Base-by-base conservation (phyloP, 306 rosid genomes). In the Notholithocarpus densiflorus region DNA sequence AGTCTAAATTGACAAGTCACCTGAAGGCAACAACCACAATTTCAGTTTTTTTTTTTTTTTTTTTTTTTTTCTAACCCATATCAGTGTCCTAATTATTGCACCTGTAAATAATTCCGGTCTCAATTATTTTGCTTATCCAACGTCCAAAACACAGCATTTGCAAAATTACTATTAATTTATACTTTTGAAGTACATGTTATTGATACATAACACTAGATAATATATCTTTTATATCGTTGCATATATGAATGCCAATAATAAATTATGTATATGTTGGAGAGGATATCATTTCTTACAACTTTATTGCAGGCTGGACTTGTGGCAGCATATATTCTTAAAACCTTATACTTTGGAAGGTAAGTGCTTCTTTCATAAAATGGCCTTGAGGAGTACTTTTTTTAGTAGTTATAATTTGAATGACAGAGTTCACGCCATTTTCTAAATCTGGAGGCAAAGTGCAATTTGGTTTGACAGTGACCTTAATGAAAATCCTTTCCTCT, bases 321-420 rank as follows among this genome's bases (percentile, higher is more conserved):
- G 54, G 90, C 98, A 31, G 89, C 98, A 77, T 89, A 79, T 85
- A 75, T 88, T 84, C 88, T 95, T 29, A 95, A 90, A 84, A 79
- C 89, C 74, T 87, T 89, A 71, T 72, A 85, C 87, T 86, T 92
- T 53, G 95, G 92, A 75, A 92, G 93, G 98, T 83, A 82, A 83
- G 87, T 68, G 45, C 24, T 40, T 12, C 5, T 78, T 68, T 48
- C 18, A 56, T 18, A 19, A 71, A 71, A n/a, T 27, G 62, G 31
- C 74, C 64, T 52, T 26, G 68, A 68, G 72, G 74, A 37, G 54
- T 31, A 34, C 43, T 78, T 34, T 40, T 51, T 55, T 68, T 68
- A 54, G 66, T 55, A 32, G 51, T 21, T 52, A 23, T 60, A 31
- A 45, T 56, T 21, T 45, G 37, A 65, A 68, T 53, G 54, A 71